Conservation (phyloP, 1,284 basidiomycete genomes). For the Nidula niveotomentosa region DNA sequence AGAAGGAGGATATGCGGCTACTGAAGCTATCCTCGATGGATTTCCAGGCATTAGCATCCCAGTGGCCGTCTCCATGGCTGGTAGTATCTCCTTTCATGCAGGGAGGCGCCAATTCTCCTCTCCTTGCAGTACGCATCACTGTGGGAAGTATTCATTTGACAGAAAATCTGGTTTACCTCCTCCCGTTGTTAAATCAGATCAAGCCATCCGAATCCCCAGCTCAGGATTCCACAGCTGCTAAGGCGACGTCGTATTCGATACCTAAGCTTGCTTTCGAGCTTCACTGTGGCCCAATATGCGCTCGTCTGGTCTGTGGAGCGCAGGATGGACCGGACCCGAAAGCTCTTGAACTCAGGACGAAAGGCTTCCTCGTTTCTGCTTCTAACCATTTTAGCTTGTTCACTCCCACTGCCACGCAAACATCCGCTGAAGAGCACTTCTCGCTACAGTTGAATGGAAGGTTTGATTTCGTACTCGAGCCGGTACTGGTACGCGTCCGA, state of each 20-base stretch:
- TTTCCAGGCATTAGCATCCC: constrained; percentile 45
- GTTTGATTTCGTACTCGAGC: constrained; percentile 35
- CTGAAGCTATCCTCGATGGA: constrained; percentile 41
- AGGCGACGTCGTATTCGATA: constrained; percentile 25
- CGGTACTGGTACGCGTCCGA: constrained; percentile 45
- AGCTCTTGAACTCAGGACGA: constrained; percentile 50
- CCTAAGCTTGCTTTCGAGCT: constrained; percentile 52
- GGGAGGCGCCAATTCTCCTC: constrained; percentile 61
- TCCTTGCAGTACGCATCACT: constrained; percentile 49
- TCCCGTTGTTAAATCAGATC: constrained; percentile 31
- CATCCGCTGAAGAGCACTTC: constrained; percentile 16
- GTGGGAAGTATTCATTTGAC: constrained; percentile 47
- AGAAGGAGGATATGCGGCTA: constrained; percentile 38
- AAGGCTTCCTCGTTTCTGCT: constrained; percentile 39
- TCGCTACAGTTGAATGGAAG: constrained; percentile 35
- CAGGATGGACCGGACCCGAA: constrained; percentile 38
- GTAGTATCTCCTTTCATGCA: constrained; percentile 44
- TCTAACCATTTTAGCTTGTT: constrained; percentile 29
- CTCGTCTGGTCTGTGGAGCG: constrained; percentile 44
- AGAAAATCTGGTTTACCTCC: constrained; percentile 52
- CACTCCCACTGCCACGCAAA: constrained; percentile 20
- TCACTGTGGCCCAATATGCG: constrained; percentile 45
- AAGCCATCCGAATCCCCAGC: constrained; percentile 10
- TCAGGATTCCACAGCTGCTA: not conserved
- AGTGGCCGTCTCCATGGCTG: constrained; percentile 61